Evolutionary conservation across 371 early-diverging fungal genomes (phyloP).

Genomic region (Enteropsectra breve): DNA sequence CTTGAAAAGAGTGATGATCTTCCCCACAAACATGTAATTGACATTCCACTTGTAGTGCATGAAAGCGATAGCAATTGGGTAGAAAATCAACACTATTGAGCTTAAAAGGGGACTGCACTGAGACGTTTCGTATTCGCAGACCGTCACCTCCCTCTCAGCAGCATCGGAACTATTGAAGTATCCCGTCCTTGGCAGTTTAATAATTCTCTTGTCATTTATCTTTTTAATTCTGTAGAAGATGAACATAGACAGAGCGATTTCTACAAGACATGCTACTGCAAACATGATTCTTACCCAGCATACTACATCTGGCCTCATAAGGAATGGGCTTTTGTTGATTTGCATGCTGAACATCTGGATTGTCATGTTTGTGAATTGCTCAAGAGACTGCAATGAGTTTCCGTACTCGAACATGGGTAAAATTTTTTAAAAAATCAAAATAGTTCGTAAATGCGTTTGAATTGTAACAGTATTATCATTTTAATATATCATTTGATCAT

Average conservation of each 20-base stretch:
- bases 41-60: constrained; percentile 47
- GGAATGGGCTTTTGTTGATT: constrained; percentile 29
- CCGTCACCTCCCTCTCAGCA: constrained; percentile 57
- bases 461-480: too few relatives aligned
- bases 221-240: constrained; percentile 45
- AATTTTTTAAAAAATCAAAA: too few relatives aligned
- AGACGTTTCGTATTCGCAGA: constrained; percentile 51
- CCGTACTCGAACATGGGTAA: constrained; percentile 28
- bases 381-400: constrained; percentile 29
- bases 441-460: too few relatives aligned
- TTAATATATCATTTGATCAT: too few relatives aligned
- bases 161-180: constrained; percentile 31
- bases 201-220: constrained; percentile 49
- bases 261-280: constrained; percentile 41
- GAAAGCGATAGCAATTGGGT: too few relatives aligned
- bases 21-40: constrained; percentile 51
- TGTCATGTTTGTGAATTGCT: constrained; percentile 34
- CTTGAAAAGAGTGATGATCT: constrained; percentile 49
- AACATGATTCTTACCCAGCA: constrained; percentile 32
- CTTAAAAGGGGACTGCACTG: constrained; percentile 43
- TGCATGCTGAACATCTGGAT: constrained; percentile 46
- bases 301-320: constrained; percentile 20
- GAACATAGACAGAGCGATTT: constrained; percentile 36
- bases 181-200: constrained; percentile 40
- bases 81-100: constrained; percentile 32